Conservation (phyloP, 768 basidiomycete species). For the Hypsizygus marmoreus region DNA sequence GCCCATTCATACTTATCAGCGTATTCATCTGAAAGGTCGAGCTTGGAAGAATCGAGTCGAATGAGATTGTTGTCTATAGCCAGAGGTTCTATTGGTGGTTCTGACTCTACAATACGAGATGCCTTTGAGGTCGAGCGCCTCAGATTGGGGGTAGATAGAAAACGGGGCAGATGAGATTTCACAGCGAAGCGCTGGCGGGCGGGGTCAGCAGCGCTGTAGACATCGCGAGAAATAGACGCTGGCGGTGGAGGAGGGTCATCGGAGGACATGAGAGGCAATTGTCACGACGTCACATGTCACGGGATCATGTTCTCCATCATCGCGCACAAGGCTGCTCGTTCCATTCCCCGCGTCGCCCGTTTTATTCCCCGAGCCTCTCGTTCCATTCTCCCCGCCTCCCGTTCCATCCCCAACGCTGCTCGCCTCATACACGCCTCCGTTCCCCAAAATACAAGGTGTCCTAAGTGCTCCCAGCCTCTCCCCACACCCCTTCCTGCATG, state of each 20-base stretch:
- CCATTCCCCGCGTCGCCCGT: neutral
- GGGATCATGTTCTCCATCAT: neutral
- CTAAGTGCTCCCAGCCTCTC: slow-evolving; percentile 61
- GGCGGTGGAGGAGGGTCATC: slow-evolving; percentile 43
- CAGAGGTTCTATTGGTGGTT: neutral
- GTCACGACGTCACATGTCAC: neutral
- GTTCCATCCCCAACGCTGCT: too few species aligned
- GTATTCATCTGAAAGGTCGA: slow-evolving; percentile 28
- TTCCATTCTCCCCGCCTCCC: too few species aligned
- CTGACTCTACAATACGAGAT: neutral
- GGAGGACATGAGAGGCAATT: slow-evolving; percentile 9
- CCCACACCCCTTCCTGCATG: slow-evolving; percentile 76
- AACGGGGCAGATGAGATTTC: slow-evolving; percentile 34
- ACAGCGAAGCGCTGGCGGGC: slow-evolving; percentile 48
- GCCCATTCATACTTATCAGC: slow-evolving; percentile 75
- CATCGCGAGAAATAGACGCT: slow-evolving; percentile 38
- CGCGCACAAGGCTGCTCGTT: neutral
- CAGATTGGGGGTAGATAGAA: slow-evolving; percentile 34
- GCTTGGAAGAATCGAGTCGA: slow-evolving; percentile 12
- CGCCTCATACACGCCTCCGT: slow-evolving; percentile 12
- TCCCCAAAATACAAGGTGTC: slow-evolving; percentile 41
- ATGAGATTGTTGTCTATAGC: slow-evolving; percentile 5
- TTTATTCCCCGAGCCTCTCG: too few species aligned
- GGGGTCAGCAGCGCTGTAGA: slow-evolving; percentile 41
- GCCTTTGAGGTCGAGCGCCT: slow-evolving; percentile 13